Percentiles rank a stretch among this genome's conserved stretches.
phyloP scores from a whole-genome alignment of 352 stramenopile species.

The Pythium pyrilobum region DNA sequence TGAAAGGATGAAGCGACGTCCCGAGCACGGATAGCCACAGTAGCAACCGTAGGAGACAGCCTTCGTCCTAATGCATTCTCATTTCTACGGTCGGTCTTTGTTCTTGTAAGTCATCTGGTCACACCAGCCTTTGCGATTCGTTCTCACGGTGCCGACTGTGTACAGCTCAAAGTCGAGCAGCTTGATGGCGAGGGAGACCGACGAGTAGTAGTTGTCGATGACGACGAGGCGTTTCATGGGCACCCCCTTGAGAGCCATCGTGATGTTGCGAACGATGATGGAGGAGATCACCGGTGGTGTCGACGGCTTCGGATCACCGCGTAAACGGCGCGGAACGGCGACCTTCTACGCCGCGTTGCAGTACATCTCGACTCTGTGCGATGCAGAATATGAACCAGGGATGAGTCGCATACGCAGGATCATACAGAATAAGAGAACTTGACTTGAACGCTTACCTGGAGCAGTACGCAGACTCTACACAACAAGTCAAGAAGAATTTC shows the following conservation, averaged over 20 bases:
- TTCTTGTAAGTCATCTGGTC: constrained; percentile 8
- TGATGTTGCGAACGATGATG: background rate
- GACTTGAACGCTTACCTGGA: constrained; percentile 2
- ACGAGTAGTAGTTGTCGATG: background rate
- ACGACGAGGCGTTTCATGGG: background rate
- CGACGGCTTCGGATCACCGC: background rate
- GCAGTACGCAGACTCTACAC: constrained; percentile 1
- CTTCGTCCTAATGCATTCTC: no score
- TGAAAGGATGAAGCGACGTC: no score
- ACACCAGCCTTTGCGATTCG: constrained; percentile 11
- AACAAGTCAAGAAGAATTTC: constrained; percentile 6
- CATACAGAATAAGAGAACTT: background rate
- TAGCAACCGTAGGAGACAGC: no score
- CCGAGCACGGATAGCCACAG: no score
- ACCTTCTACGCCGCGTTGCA: background rate
- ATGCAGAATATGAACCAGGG: background rate
- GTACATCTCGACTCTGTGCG: background rate
- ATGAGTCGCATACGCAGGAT: background rate
- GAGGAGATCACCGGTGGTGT: background rate
- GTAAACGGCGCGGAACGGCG: background rate
- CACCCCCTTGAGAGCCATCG: background rate
- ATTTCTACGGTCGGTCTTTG: constrained; percentile 9
- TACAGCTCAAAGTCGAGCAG: constrained; percentile 7
- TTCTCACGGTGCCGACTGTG: constrained; percentile 11
- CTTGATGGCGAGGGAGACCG: constrained; percentile 8